A percentile compares a stretch with the other conserved stretches of the same genome.
These are phyloP conservation scores for Leptodontidium sp. DNA, from an alignment of 2,329 filamentous ascomycete species.

Conservation along the genomic window DNA sequence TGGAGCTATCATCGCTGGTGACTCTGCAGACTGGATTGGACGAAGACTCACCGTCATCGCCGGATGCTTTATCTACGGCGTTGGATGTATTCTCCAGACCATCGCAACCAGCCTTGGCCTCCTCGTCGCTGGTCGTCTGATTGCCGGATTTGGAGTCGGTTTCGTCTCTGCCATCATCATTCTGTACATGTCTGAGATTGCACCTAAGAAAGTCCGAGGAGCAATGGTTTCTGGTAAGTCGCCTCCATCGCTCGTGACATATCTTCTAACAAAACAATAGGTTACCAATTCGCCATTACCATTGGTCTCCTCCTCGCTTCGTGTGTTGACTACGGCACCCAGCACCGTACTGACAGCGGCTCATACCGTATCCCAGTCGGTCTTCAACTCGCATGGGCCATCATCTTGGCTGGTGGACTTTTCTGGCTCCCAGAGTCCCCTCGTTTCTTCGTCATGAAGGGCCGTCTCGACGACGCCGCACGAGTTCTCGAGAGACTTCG, in stretches of 20 bases:
- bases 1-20: slow-evolving; percentile 55
- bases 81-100: slow-evolving; percentile 42
- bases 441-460: slow-evolving; percentile 83
- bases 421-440: slow-evolving; percentile 83
- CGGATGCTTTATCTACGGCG: slow-evolving; percentile 38
- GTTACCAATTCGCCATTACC: slow-evolving; percentile 85
- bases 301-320: slow-evolving; percentile 80
- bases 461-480: slow-evolving; percentile 70
- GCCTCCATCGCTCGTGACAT: not conserved
- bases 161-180: slow-evolving; percentile 83
- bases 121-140: slow-evolving; percentile 69
- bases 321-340: slow-evolving; percentile 75
- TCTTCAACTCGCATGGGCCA: slow-evolving; percentile 81
- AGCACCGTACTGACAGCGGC: slow-evolving; percentile 66
- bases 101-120: slow-evolving; percentile 55
- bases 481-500: slow-evolving; percentile 71
- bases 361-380: slow-evolving; percentile 83
- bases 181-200: slow-evolving; percentile 75
- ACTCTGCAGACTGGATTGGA: slow-evolving; percentile 51
- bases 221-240: slow-evolving; percentile 32
- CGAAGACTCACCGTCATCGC: slow-evolving; percentile 39
- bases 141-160: slow-evolving; percentile 80
- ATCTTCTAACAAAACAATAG: slow-evolving; percentile 52
- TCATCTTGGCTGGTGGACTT: slow-evolving; percentile 77
- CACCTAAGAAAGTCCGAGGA: slow-evolving; percentile 54